Evolutionary conservation across 805 yeast species (phyloP), one percentile per base, ranked within the genome.

Genomic region (Tetrapisispora fleetii): DNA sequence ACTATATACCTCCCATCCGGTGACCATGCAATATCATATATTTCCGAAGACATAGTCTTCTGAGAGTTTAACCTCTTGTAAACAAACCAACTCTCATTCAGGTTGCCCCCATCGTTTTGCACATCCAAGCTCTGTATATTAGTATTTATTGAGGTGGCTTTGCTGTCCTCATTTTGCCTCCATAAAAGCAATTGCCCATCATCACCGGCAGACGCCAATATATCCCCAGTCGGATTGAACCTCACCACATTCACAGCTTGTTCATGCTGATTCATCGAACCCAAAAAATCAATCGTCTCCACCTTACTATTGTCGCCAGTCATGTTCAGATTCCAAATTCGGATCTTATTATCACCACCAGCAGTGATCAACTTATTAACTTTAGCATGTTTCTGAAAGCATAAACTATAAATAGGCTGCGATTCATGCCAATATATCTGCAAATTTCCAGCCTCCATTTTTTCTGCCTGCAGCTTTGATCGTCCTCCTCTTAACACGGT

Each of bases 231-330:
- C 2, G 83, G 80, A 40, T 60, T 82, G 61, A 90, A 93, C 46
- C 96, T 69, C 5, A 87, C 95, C 33, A 80, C 90, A 60, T 93
- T 93, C 19, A 93, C 96, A 0, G 98, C 96, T 63, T 89, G 96
- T 2, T 93, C 85, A 62, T 93, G 99, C 57, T 88, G 89, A 3
- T 83, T 66, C 45, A 93, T 72, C 0, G 96, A 87, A 17, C 93
- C 78, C 28, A 89, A 69, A 63, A 89, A 91, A 51, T 81, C 84
- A 17, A 89, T 84, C 0, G 77, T 61, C n/a, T 69, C 69, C 17
- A 64, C 54, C 45, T 60, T 62, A 1, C 41, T 30, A 33, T 58
- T 58, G 3, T 58, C 54, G 8, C 51, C 48, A 27, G 55, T 52
- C 38, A 56, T 50, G 46, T 58, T 58, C 51, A 63, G 52, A 47